These are phyloP conservation scores for Collybiopsis confluens DNA, from an alignment of 768 basidiomycete genomes.

Conservation along the genomic window DNA sequence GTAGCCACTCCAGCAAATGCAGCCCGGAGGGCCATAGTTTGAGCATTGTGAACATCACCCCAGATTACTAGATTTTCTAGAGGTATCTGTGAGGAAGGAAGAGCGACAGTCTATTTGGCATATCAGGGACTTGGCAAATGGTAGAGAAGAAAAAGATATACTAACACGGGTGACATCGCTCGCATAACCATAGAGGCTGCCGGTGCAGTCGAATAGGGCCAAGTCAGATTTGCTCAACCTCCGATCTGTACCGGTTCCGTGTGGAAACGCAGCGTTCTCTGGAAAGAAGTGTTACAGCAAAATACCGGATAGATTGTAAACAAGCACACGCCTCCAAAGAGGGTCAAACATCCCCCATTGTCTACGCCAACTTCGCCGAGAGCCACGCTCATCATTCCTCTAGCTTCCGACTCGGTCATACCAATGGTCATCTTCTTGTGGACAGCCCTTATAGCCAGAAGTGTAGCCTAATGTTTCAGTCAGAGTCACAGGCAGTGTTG, in stretches of 20 bases:
- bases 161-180: conserved; percentile 78
- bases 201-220: conserved; percentile 72
- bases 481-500: not conserved
- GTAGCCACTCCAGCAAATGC: conserved; percentile 48
- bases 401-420: conserved; percentile 71
- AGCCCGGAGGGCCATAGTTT: conserved; percentile 45
- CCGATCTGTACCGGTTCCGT: conserved; percentile 74
- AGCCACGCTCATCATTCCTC: conserved; percentile 50
- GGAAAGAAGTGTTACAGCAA: not conserved
- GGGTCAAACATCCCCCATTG: conserved; percentile 55
- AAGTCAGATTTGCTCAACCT: conserved; percentile 53
- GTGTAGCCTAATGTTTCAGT: conserved; percentile 51
- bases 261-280: conserved; percentile 87
- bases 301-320: not conserved
- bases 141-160: conserved; percentile 3
- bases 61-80: conserved; percentile 52
- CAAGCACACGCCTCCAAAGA: conserved; percentile 68
- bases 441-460: conserved; percentile 68
- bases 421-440: conserved; percentile 60
- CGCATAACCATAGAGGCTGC: conserved; percentile 66
- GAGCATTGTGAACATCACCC: conserved; percentile 62
- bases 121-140: not conserved
- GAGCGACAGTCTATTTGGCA: conserved; percentile 54
- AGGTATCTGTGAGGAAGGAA: conserved; percentile 53
- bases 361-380: conserved; percentile 56